These are phyloP conservation scores for Schizosaccharomyces pombe DNA, from an alignment of 805 yeast genomes.

Conservation along the genomic window DNA sequence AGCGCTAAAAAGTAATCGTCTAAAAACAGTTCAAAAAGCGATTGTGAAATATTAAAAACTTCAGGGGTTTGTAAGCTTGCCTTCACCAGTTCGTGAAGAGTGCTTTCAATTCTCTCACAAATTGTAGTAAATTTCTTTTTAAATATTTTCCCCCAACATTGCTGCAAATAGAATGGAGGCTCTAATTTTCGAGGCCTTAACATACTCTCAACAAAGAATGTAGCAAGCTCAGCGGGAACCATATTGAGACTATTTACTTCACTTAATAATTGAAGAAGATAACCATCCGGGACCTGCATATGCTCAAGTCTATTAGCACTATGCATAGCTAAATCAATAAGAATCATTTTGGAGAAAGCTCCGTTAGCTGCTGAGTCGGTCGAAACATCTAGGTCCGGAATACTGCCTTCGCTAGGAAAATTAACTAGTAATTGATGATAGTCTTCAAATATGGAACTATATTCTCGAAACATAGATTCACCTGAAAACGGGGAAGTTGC, in stretches of 20 bases:
- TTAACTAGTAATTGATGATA: background rate
- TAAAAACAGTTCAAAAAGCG: slow-evolving; percentile 10
- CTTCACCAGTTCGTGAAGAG: background rate
- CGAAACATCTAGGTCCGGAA: background rate
- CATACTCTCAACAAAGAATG: background rate
- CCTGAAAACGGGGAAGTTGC: background rate
- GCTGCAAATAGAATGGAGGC: background rate
- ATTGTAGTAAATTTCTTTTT: background rate
- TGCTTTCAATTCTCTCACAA: slow-evolving; percentile 5
- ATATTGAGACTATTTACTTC: background rate
- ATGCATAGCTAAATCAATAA: slow-evolving; percentile 6
- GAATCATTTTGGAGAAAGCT: background rate
- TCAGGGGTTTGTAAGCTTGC: background rate
- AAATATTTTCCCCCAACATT: background rate
- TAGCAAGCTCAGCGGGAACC: background rate
- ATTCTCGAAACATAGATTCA: background rate
- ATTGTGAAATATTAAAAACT: too few relatives aligned
- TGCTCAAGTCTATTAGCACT: slow-evolving; percentile 3
- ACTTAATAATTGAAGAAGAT: background rate
- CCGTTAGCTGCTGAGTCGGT: slow-evolving; percentile 1
- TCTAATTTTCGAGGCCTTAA: background rate
- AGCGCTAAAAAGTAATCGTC: slow-evolving; percentile 8
- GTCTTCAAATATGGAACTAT: slow-evolving; percentile 5
- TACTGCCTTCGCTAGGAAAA: background rate
- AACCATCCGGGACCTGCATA: background rate